These are phyloP conservation scores for Nematocida sp. DNA, from an alignment of 371 early-diverging fungal genomes.

Conservation along the genomic window DNA sequence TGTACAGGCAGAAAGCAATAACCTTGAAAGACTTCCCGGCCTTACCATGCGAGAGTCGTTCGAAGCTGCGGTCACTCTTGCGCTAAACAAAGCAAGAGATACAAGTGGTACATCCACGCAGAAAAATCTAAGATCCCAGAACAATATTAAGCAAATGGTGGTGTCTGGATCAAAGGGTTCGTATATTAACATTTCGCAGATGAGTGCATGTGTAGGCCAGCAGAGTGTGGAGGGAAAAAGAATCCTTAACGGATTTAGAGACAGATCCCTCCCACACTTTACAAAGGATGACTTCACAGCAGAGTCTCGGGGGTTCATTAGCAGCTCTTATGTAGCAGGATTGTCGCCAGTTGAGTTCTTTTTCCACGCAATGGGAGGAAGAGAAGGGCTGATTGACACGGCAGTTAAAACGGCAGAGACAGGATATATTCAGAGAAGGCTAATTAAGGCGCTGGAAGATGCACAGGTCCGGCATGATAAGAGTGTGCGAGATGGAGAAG, in stretches of 20 bases:
- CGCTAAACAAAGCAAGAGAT: conserved; percentile 90
- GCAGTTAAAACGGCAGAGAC: conserved; percentile 99
- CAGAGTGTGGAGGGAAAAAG: conserved; percentile 98
- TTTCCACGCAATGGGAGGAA: conserved; percentile 99
- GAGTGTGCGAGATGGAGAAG: conserved; percentile 87
- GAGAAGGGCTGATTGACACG: conserved; percentile 95
- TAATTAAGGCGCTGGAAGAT: conserved; percentile 96
- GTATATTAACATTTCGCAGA: conserved; percentile 94
- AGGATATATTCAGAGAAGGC: conserved; percentile 97
- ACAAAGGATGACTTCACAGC: conserved; percentile 94
- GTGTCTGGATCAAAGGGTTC: conserved; percentile 96
- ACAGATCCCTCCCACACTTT: conserved; percentile 93
- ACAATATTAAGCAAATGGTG: conserved; percentile 97
- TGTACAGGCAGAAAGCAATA: conserved; percentile 78
- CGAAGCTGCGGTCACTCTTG: conserved; percentile 82
- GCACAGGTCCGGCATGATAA: conserved; percentile 94
- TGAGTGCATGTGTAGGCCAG: conserved; percentile 97
- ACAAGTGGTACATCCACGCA: conserved; percentile 86
- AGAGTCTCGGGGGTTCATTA: conserved; percentile 91
- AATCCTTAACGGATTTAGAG: conserved; percentile 92
- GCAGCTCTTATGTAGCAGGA: conserved; percentile 94
- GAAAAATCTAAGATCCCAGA: conserved; percentile 79
- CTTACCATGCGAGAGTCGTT: conserved; percentile 93
- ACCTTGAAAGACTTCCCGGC: conserved; percentile 85
- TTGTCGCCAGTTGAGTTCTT: conserved; percentile 95